phyloP scores from a whole-genome alignment of 768 basidiomycete genomes.

The Xerocomellus chrysenteron region DNA sequence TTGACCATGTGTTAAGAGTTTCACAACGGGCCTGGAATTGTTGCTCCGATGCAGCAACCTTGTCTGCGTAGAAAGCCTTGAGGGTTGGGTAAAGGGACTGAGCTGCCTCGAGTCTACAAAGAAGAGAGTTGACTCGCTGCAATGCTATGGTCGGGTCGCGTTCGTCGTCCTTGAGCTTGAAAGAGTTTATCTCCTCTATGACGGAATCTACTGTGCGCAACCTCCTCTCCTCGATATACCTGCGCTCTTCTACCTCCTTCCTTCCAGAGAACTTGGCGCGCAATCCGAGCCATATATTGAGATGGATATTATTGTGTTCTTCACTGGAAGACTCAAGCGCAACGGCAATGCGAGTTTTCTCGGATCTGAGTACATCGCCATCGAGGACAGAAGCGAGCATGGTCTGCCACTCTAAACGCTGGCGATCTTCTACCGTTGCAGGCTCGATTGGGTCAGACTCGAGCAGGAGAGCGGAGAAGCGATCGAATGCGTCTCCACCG shows the following conservation, averaged over 20 bases:
- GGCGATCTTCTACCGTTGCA: constrained; percentile 69
- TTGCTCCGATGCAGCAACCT: constrained; percentile 61
- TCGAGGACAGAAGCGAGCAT: constrained; percentile 91
- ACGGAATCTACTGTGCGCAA: constrained; percentile 77
- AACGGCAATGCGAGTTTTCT: constrained; percentile 89
- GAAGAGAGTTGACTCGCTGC: constrained; percentile 59
- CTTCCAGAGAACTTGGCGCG: constrained; percentile 82
- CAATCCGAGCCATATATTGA: constrained; percentile 86
- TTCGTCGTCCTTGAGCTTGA: constrained; percentile 54
- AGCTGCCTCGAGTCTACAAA: constrained; percentile 76
- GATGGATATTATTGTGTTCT: constrained; percentile 63
- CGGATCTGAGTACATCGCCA: constrained; percentile 92
- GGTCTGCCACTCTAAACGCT: constrained; percentile 92
- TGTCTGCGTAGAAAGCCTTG: constrained; percentile 77
- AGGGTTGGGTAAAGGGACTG: constrained; percentile 86
- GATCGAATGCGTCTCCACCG: constrained; percentile 48
- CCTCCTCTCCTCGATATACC: constrained; percentile 78
- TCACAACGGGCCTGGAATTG: constrained; percentile 82
- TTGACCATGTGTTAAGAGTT: constrained; percentile 89
- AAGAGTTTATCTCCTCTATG: constrained; percentile 79
- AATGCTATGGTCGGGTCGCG: constrained; percentile 45
- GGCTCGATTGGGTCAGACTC: constrained; percentile 67
- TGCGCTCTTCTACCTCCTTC: constrained; percentile 79
- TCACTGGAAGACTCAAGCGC: constrained; percentile 69
- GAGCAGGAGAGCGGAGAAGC: constrained; percentile 49